These are phyloP conservation scores for Backusella australiensis DNA, from an alignment of 192 early-diverging fungal genomes.

Conservation along the genomic window DNA sequence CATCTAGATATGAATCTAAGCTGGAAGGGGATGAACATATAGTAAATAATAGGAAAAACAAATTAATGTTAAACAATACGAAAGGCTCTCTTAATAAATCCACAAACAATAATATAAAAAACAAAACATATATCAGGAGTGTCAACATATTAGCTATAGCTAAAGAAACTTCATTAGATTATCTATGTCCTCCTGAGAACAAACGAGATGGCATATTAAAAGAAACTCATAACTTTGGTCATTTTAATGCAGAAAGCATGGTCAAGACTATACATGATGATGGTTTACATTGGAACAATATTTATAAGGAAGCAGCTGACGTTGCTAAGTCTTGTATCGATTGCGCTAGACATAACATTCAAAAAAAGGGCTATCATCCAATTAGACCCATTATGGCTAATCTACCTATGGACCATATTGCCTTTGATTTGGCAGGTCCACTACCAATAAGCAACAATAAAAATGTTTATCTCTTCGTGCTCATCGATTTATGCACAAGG, in stretches of 20 bases:
- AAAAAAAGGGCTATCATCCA: neutral
- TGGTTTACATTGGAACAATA: neutral
- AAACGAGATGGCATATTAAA: neutral
- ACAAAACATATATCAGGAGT: neutral
- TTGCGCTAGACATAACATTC: neutral
- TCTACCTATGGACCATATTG: neutral
- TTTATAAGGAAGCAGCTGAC: neutral
- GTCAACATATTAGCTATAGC: neutral
- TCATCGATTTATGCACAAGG: constrained; percentile 38
- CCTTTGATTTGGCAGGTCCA: neutral
- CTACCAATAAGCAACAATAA: neutral
- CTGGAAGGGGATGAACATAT: neutral
- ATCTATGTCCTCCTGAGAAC: neutral
- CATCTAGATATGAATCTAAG: neutral
- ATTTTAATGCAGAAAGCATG: neutral
- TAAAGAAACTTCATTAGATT: neutral
- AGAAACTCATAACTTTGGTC: neutral
- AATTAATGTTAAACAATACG: neutral
- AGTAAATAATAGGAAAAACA: neutral
- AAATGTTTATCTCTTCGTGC: neutral
- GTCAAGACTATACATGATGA: neutral
- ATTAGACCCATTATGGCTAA: neutral
- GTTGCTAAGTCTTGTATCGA: neutral
- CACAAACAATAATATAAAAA: no score
- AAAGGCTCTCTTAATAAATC: no score